Conservation (phyloP, 345 rosid genomes). For the Boechera divaricarpa region DNA sequence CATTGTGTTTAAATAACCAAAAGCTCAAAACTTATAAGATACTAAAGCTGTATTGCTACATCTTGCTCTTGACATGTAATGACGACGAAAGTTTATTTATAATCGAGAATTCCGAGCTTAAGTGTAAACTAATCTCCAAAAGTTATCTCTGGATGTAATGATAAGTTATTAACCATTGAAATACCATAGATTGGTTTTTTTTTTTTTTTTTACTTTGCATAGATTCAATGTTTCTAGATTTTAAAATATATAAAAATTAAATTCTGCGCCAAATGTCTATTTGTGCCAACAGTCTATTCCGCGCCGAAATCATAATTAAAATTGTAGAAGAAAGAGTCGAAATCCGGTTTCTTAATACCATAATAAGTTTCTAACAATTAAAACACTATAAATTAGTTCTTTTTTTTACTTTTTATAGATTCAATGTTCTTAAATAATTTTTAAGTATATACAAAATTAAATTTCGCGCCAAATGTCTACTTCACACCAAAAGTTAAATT, state of each 20-base stretch:
- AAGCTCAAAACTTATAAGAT: neutral
- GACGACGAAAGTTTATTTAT: neutral
- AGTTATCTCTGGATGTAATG: neutral
- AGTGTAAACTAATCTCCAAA: neutral
- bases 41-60: neutral
- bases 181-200: neutral
- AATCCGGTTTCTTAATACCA: neutral
- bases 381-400: neutral
- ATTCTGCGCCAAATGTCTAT: neutral
- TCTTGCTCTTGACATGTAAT: constrained; percentile 43
- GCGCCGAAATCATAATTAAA: too few relatives aligned
- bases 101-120: neutral
- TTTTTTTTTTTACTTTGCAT: neutral
- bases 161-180: too few relatives aligned
- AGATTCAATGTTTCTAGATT: neutral
- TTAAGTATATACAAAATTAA: neutral
- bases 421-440: neutral
- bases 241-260: too few relatives aligned
- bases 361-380: neutral
- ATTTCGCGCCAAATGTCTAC: neutral
- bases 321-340: too few relatives aligned
- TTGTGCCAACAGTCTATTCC: neutral
- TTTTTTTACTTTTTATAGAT: neutral
- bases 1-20: constrained; percentile 4
- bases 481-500: neutral